Conservation (phyloP, 768 basidiomycete genomes). For the Lentinus tigrinus region DNA sequence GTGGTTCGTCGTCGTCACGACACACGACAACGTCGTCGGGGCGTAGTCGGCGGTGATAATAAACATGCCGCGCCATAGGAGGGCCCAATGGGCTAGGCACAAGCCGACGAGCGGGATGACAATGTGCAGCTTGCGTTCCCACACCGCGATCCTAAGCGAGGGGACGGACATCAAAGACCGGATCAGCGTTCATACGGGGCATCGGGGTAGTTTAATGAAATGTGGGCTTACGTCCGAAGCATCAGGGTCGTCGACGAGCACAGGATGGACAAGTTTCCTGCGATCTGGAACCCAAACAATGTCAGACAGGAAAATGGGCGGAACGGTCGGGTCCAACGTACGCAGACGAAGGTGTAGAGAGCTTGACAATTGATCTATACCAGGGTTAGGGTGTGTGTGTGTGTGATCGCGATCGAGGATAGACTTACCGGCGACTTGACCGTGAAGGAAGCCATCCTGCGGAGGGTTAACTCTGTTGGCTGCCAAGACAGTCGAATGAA, state of each 20-base stretch:
- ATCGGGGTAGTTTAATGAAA: neutral
- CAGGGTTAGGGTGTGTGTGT: neutral
- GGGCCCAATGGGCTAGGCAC: conserved; percentile 61
- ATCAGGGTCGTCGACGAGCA: conserved; percentile 67
- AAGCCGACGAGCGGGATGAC: conserved; percentile 50
- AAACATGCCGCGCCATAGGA: conserved; percentile 71
- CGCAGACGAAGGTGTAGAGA: conserved; percentile 69
- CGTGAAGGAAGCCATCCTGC: conserved; percentile 58
- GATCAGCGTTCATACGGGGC: conserved; percentile 2
- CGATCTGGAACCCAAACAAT: conserved; percentile 39
- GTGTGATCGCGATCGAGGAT: conserved; percentile 6
- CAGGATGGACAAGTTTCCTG: conserved; percentile 65
- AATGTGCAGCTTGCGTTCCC: conserved; percentile 58
- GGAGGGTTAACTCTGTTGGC: neutral
- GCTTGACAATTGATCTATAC: conserved; percentile 62
- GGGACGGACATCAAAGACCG: neutral
- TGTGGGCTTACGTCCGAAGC: conserved; percentile 57
- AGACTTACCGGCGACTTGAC: conserved; percentile 43
- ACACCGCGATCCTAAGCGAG: conserved; percentile 57
- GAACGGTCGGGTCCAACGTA: conserved; percentile 27
- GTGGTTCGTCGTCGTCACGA: conserved; percentile 53
- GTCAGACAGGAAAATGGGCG: neutral
- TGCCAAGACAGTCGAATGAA: neutral
- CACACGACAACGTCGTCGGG: conserved; percentile 38
- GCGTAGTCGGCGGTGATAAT: conserved; percentile 60